A percentile compares a stretch with the other conserved stretches of the same genome.
Evolutionary conservation across 1,139 yeast species (phyloP).

Genomic region (Suhomyces kunorum): DNA sequence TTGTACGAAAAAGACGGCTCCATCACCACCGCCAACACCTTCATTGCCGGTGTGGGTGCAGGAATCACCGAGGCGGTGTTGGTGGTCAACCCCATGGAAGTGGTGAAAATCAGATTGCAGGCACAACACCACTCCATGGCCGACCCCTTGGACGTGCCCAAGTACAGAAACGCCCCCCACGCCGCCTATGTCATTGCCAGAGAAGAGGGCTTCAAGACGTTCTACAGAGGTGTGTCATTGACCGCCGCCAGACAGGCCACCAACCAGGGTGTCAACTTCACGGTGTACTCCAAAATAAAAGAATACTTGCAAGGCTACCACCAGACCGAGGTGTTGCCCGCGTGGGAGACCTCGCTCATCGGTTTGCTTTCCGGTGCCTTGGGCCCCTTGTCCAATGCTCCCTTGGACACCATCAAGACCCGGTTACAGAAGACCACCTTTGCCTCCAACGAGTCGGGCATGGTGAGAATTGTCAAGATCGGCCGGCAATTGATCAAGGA

Average conservation of each 20-base stretch:
- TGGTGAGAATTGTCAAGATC: constrained; percentile 76
- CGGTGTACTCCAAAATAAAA: constrained; percentile 86
- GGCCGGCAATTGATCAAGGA: constrained; percentile 80
- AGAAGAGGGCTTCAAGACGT: constrained; percentile 88
- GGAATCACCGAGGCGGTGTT: constrained; percentile 95
- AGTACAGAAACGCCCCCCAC: constrained; percentile 91
- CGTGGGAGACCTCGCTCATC: constrained; percentile 91
- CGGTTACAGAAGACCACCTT: constrained; percentile 91
- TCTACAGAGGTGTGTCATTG: constrained; percentile 92
- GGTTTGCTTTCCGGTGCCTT: constrained; percentile 95
- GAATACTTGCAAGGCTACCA: constrained; percentile 70
- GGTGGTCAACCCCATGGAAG: constrained; percentile 97
- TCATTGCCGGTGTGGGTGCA: constrained; percentile 94
- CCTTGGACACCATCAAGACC: constrained; percentile 95
- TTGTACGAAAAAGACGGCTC: constrained; percentile 67
- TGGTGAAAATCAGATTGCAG: constrained; percentile 92
- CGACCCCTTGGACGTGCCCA: constrained; percentile 78
- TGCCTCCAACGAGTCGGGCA: constrained; percentile 67
- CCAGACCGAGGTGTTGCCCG: constrained; percentile 66
- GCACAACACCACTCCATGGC: constrained; percentile 91
- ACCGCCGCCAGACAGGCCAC: constrained; percentile 98
- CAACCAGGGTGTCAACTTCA: constrained; percentile 97
- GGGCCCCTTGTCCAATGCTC: constrained; percentile 97
- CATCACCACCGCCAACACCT: constrained; percentile 71
- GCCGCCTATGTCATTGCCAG: constrained; percentile 80